These are phyloP conservation scores for Verticillium klebahnii DNA, from an alignment of 2,329 filamentous ascomycete species.

Conservation along the genomic window DNA sequence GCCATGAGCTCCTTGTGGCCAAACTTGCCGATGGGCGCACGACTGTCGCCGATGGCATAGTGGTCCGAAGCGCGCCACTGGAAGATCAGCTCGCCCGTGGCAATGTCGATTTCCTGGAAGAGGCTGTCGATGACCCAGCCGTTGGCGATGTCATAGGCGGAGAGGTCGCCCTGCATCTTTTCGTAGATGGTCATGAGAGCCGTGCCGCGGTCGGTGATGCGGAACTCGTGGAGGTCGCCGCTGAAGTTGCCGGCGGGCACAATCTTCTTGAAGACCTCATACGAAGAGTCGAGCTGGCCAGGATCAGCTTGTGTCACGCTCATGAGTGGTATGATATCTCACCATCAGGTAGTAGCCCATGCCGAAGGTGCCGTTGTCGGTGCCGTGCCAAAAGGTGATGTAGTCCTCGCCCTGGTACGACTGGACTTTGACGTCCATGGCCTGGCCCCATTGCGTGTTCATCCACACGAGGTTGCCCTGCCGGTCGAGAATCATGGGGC, in stretches of 20 bases:
- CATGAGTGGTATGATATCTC: constrained; percentile 3
- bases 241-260: background rate
- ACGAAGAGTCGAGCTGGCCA: background rate
- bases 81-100: constrained; percentile 32
- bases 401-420: constrained; percentile 8
- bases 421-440: constrained; percentile 21
- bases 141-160: constrained; percentile 6
- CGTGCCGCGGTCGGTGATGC: constrained; percentile 28
- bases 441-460: constrained; percentile 21
- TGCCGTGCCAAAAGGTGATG: constrained; percentile 28
- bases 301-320: background rate
- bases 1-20: constrained; percentile 22
- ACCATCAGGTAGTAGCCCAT: constrained; percentile 42
- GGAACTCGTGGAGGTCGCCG: constrained; percentile 34
- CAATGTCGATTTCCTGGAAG: constrained; percentile 36
- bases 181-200: constrained; percentile 32
- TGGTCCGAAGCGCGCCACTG: constrained; percentile 34
- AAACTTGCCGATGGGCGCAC: constrained; percentile 13
- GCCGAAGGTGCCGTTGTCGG: constrained; percentile 40
- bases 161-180: constrained; percentile 29
- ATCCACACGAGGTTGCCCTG: constrained; percentile 41
- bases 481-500: constrained; percentile 38
- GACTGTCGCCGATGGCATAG: constrained; percentile 5
- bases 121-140: constrained; percentile 28
- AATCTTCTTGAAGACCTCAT: background rate